phyloP scores from a whole-genome alignment of 2,329 filamentous ascomycete genomes.

The Alternaria hordeiaustralica region DNA sequence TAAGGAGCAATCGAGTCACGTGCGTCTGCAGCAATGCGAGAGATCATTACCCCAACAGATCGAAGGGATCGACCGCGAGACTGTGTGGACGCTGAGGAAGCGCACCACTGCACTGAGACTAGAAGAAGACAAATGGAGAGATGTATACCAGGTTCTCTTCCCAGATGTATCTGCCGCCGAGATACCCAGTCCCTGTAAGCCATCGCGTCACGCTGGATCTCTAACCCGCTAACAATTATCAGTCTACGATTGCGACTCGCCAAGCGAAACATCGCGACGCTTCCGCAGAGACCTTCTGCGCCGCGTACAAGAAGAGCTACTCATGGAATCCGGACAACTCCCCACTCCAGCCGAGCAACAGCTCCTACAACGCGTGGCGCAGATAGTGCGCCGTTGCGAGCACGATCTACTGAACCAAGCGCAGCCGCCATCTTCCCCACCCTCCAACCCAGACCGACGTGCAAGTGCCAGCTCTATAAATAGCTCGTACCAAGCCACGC shows the following conservation, averaged over 20 bases:
- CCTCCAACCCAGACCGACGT: background rate
- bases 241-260: constrained; percentile 47
- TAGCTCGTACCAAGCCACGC: constrained; percentile 4
- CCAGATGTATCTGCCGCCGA: constrained; percentile 34
- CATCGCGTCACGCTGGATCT: too few relatives aligned
- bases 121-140: constrained; percentile 50
- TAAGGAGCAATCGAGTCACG: constrained; percentile 41
- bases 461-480: constrained; percentile 4
- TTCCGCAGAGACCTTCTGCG: constrained; percentile 46
- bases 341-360: constrained; percentile 32
- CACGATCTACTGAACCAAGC: constrained; percentile 26
- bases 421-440: background rate
- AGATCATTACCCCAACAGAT: constrained; percentile 30
- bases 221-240: background rate
- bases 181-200: constrained; percentile 48
- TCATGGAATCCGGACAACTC: constrained; percentile 27
- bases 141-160: constrained; percentile 50
- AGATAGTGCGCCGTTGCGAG: constrained; percentile 38
- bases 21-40: constrained; percentile 34
- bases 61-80: constrained; percentile 50
- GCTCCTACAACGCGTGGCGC: constrained; percentile 34
- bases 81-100: constrained; percentile 45
- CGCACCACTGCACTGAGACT: constrained; percentile 37
- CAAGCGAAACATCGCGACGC: constrained; percentile 31
- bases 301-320: constrained; percentile 42